Base-by-base conservation (phyloP, 1,139 yeast species). In the Pichia sp. region DNA sequence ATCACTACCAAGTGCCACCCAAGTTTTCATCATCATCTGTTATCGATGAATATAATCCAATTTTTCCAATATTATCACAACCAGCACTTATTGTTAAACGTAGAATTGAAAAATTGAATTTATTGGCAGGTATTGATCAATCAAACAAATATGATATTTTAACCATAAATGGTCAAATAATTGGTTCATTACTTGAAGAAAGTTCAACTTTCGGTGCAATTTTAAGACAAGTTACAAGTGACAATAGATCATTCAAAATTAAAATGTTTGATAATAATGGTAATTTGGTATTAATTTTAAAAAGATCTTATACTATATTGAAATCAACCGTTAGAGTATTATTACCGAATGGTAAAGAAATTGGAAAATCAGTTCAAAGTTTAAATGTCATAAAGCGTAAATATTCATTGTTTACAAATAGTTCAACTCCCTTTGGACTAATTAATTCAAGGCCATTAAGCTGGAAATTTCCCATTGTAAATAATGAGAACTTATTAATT, bases 351-450 rank as follows among this genome's bases (percentile, higher is more conserved):
- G 86, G 82, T 47, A 67, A 75, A 2, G 54, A 74, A 6, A 71
- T 90, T 38, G 98, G 98, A 0, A 96, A 90, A 64, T 79, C 88
- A 28, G 80, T 85, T 9, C 98, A 93, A 67, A 83, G 85, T 59
- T 91, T 96, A 96, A 97, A 91, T 70, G 72, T 84, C 49, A 88
- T 96, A 96, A 79, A 97, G 64, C 74, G 98, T 53, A 72, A 83
- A 49, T 91, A 93, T 67, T 87, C 89, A 63, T 72, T 93, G 58
- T 91, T 86, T 66, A 75, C 48, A 10, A 53, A 58, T n/a, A 74
- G 75, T 19, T 75, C 72, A 36, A 74, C 76, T 33, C 95, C 87
- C 66, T 91, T 82, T 71, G 97, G 96, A 19, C 77, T 74, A 13
- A 84, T 91, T 44, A 96, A 91, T 68, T 83, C 96, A 0, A 93